These are phyloP conservation scores for Aspergillus melleus DNA, from an alignment of 2,329 filamentous ascomycete genomes.

Conservation along the genomic window DNA sequence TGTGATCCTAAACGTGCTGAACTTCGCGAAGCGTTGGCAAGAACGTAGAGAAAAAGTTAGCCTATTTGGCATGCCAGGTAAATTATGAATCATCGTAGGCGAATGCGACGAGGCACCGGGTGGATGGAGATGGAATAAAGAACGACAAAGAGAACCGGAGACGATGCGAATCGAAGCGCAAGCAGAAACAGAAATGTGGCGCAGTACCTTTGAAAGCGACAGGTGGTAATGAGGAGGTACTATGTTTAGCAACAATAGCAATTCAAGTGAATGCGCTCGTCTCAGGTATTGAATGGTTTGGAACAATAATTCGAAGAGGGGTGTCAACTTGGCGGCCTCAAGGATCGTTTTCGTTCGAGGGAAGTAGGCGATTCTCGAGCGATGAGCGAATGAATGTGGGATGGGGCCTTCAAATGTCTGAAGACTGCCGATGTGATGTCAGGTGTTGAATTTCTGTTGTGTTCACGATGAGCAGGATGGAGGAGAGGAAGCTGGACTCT, in stretches of 20 bases:
- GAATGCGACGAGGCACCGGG: slow-evolving; percentile 8
- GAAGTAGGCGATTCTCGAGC: background rate
- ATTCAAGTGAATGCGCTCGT: background rate
- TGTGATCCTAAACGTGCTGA: slow-evolving; percentile 17
- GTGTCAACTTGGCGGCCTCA: background rate
- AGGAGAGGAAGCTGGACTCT: slow-evolving; percentile 1
- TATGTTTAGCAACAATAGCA: background rate
- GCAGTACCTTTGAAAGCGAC: slow-evolving; percentile 1
- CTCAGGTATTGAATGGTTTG: background rate
- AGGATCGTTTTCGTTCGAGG: background rate
- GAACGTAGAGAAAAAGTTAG: slow-evolving; percentile 24
- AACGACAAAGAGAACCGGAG: background rate
- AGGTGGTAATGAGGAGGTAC: background rate
- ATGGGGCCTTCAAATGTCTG: background rate
- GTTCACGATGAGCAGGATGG: background rate
- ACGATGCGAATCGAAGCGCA: background rate
- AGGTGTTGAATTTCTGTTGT: background rate
- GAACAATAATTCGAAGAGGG: background rate
- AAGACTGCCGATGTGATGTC: background rate
- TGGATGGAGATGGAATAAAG: slow-evolving; percentile 5
- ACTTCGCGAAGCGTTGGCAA: slow-evolving; percentile 16
- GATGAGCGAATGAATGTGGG: background rate
- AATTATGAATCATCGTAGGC: slow-evolving; percentile 6
- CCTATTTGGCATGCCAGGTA: slow-evolving; percentile 8
- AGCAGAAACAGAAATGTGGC: background rate